Percentiles rank a stretch among this genome's conserved stretches.
Evolutionary conservation across 306 rosid species (phyloP).

Genomic region (Carpinus viminea): DNA sequence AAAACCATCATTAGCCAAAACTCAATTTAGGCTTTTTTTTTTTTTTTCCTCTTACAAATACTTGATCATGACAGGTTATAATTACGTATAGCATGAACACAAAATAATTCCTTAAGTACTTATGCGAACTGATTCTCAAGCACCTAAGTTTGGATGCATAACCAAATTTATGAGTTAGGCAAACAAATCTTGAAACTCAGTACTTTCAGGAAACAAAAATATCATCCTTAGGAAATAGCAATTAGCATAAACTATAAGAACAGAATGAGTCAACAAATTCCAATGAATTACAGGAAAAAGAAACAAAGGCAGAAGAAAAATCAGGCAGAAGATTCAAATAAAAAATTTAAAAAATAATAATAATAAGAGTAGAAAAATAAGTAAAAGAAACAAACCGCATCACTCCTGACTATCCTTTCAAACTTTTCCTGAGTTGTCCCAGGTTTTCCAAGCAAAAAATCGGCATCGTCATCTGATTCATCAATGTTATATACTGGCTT

Average conservation of each 20-base stretch:
- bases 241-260: background rate
- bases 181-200: slow-evolving; percentile 1
- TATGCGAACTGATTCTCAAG: background rate
- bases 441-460: slow-evolving; percentile 55
- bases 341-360: background rate
- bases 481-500: slow-evolving; percentile 83
- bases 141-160: background rate
- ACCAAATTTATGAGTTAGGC: background rate
- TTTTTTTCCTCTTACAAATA: background rate
- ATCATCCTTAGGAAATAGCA: background rate
- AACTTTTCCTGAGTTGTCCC: slow-evolving; percentile 58
- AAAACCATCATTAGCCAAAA: background rate
- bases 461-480: slow-evolving; percentile 91
- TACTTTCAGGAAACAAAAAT: background rate
- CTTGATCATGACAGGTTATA: background rate
- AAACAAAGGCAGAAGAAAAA: background rate
- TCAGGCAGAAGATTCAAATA: background rate
- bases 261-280: slow-evolving; percentile 16
- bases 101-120: background rate
- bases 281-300: slow-evolving; percentile 12
- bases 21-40: background rate
- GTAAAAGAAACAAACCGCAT: slow-evolving; percentile 54
- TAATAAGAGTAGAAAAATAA: background rate
- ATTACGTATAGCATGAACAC: background rate
- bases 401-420: slow-evolving; percentile 79